phyloP scores from a whole-genome alignment of 2,329 filamentous ascomycete species.

The Fusarium nodosum region DNA sequence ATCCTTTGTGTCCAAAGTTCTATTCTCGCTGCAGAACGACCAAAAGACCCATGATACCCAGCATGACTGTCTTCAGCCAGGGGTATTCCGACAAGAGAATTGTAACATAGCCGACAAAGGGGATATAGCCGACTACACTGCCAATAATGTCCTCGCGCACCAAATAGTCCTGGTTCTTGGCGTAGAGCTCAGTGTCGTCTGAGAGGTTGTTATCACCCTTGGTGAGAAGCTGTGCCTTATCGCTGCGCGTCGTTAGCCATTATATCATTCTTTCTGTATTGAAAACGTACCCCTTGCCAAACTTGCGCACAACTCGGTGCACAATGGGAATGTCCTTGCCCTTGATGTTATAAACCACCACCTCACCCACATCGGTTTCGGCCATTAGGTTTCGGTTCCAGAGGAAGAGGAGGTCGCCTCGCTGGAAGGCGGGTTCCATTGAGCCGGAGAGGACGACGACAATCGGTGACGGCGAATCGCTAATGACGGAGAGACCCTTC shows the following conservation, averaged over 20 bases:
- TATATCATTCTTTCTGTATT: background rate
- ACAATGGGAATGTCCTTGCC: slow-evolving; percentile 99
- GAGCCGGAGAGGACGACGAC: slow-evolving; percentile 87
- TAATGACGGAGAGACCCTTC: slow-evolving; percentile 87
- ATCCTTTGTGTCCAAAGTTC: background rate
- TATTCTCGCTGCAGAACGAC: slow-evolving; percentile 94
- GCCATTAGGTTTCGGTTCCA: slow-evolving; percentile 78
- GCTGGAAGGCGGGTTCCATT: slow-evolving; percentile 87
- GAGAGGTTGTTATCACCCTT: slow-evolving; percentile 98
- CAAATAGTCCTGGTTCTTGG: slow-evolving; percentile 86
- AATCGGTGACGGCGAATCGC: slow-evolving; percentile 82
- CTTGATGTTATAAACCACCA: slow-evolving; percentile 82
- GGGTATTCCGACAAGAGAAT: slow-evolving; percentile 96
- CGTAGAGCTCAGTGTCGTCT: slow-evolving; percentile 91
- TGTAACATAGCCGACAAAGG: slow-evolving; percentile 96
- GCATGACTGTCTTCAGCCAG: slow-evolving; percentile 95
- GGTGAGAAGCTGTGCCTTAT: slow-evolving; percentile 81
- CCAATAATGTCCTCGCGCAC: slow-evolving; percentile 92
- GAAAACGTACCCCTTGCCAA: slow-evolving; percentile 67
- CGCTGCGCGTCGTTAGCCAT: slow-evolving; percentile 53
- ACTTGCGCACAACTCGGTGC: slow-evolving; percentile 86
- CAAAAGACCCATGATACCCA: slow-evolving; percentile 94
- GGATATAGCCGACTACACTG: slow-evolving; percentile 90
- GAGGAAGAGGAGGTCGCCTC: slow-evolving; percentile 80
- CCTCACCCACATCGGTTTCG: slow-evolving; percentile 68